Conservation (phyloP, 352 stramenopile genomes). For the Phytophthora colocasiae region DNA sequence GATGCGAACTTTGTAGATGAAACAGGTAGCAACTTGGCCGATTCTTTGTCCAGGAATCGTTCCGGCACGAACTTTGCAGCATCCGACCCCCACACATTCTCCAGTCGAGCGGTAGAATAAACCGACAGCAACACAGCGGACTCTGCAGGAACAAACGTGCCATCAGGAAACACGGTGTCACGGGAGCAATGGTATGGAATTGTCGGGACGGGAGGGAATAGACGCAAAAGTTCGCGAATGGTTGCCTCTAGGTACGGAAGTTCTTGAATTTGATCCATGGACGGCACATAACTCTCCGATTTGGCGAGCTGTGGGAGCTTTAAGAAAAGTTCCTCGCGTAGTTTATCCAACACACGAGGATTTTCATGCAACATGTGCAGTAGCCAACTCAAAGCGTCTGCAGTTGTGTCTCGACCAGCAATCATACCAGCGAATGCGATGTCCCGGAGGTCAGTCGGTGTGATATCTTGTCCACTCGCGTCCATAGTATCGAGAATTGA, state of each 20-base stretch:
- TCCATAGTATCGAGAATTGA: neutral
- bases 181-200: neutral
- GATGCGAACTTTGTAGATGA: neutral
- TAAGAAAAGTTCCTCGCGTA: neutral
- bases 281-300: neutral
- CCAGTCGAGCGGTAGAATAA: neutral
- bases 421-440: neutral
- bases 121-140: neutral
- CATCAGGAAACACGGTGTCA: neutral
- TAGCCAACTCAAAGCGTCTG: neutral
- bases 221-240: neutral
- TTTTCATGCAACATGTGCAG: neutral
- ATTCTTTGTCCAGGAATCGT: conserved; percentile 34
- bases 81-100: neutral
- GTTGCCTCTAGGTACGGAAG: conserved; percentile 1
- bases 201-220: neutral
- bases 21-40: conserved; percentile 8
- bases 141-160: neutral
- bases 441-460: neutral
- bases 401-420: neutral
- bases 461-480: neutral
- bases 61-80: conserved; percentile 19
- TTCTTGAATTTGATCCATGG: neutral
- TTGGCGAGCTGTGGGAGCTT: neutral
- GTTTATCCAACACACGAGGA: neutral